Percentiles rank a stretch among this genome's conserved stretches.
Conservation (phyloP, 139 green algal genomes). For the Pleodorina starrii region DNA sequence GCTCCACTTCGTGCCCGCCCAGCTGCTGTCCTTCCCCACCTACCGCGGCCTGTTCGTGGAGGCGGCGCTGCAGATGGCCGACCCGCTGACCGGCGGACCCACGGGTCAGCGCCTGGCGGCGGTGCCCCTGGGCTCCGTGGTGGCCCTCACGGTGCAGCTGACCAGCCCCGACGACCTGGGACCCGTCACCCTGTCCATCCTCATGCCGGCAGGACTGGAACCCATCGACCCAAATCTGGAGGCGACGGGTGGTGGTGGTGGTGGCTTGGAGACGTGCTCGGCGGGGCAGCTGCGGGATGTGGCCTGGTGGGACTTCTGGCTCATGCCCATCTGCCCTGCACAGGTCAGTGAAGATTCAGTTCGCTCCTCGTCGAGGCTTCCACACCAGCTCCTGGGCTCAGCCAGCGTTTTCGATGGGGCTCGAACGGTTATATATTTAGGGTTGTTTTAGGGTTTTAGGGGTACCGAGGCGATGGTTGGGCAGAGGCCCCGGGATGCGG, state of each 20-base stretch:
- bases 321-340: conserved; percentile 48
- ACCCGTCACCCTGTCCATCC: conserved; percentile 62
- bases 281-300: background rate
- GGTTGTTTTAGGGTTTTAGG: too few relatives aligned
- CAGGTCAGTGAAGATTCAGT: conserved; percentile 61
- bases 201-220: conserved; percentile 77
- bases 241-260: background rate
- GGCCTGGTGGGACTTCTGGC: background rate
- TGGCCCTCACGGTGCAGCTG: conserved; percentile 72
- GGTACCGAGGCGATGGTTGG: too few relatives aligned
- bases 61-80: conserved; percentile 53
- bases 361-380: too few relatives aligned
- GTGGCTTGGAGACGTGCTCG: background rate
- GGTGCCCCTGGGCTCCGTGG: conserved; percentile 62
- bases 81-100: conserved; percentile 40
- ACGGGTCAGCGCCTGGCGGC: conserved; percentile 51
- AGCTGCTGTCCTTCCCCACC: conserved; percentile 66
- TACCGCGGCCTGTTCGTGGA: conserved; percentile 79
- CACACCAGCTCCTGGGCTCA: too few relatives aligned
- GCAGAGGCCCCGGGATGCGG: too few relatives aligned
- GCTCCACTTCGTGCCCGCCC: conserved; percentile 69
- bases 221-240: conserved; percentile 71
- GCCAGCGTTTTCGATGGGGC: too few relatives aligned
- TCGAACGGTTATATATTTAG: too few relatives aligned
- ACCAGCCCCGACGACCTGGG: conserved; percentile 73